Base-by-base conservation (phyloP, 306 rosid genomes). In the Acmispon strigosus region DNA sequence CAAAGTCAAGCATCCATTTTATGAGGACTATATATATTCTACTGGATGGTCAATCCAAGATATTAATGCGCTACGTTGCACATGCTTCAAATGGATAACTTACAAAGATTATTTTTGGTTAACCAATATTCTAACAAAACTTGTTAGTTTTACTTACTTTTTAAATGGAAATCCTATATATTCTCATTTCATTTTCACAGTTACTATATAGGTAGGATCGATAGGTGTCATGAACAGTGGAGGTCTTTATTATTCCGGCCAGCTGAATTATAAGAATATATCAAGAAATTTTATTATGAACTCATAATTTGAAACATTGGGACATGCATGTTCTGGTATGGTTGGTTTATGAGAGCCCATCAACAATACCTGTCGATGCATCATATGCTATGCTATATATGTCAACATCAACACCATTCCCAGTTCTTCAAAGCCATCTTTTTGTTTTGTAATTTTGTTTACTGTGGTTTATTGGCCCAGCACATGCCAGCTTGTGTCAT, bases 1-100 rank as follows among this genome's bases (percentile, higher is more conserved):
- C 60, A 66, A 78, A 73, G 83, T 60, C 59, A 73, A 73, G 78
- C 51, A 72, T 71, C 64, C 4, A 1, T 76, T 54, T 70, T 7
- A 27, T 2, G 4, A 36, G 1, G 24, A 22, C 2, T 3, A 6
- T 18, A 37, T 29, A 6, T 32, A 39, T 51, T 11, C 22, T 0
- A 34, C 49, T 51, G 51, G 45, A n/a, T 19, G 6, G 14, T 50
- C 51, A 34, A 39, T 58, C 52, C 34, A 42, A 7, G 27, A 29
- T 22, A 67, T 66, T 50, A 49, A 68, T 67, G 44, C 64, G n/a
- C 45, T n/a, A n/a, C n/a, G n/a, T 57, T 47, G 37, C 37, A 32
- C 37, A 32, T 32, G 37, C 0, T 32, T 32, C 37, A 5, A 5
- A 32, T 32, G 37, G 37, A 5, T 32, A 32, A 6, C 37, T 32